Evolutionary conservation across 2,329 filamentous ascomycete genomes (phyloP).

Genomic region (Domatiomyces catenatus): DNA sequence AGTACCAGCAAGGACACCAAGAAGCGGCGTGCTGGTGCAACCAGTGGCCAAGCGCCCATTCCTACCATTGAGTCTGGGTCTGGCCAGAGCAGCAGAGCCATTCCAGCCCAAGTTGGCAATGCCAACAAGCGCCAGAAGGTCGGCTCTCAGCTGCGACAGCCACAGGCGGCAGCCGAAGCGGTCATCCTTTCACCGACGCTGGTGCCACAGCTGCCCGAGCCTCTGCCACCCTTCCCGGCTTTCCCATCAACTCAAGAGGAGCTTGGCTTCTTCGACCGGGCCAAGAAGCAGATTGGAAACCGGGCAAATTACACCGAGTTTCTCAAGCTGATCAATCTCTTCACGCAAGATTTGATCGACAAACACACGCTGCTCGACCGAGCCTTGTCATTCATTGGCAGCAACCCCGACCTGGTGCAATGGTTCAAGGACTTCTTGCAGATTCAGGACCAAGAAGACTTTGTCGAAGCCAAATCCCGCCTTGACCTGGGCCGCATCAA

Average conservation of each 20-base stretch:
- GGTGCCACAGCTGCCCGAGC: constrained; percentile 74
- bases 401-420: constrained; percentile 72
- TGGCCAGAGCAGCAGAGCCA: constrained; percentile 22
- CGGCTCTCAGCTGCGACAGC: constrained; percentile 7
- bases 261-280: constrained; percentile 83
- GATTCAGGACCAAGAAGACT: constrained; percentile 59
- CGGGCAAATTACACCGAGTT: constrained; percentile 90
- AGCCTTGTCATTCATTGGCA: constrained; percentile 70
- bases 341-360: constrained; percentile 83
- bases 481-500: constrained; percentile 71
- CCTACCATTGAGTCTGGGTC: constrained; percentile 22
- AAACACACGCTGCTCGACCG: constrained; percentile 68
- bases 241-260: constrained; percentile 69
- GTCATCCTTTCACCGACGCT: constrained; percentile 60
- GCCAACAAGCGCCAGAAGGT: constrained; percentile 31
- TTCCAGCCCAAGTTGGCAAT: constrained; percentile 26
- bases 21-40: constrained; percentile 55
- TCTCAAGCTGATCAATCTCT: constrained; percentile 90
- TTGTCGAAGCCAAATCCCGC: constrained; percentile 63
- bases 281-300: constrained; percentile 91
- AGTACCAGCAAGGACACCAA: constrained; percentile 83
- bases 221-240: constrained; percentile 60
- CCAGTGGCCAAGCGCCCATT: constrained; percentile 17
- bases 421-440: constrained; percentile 78
- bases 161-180: constrained; percentile 36